These are phyloP conservation scores for Ilyonectria robusta DNA, from an alignment of 2,329 filamentous ascomycete species.

Conservation along the genomic window DNA sequence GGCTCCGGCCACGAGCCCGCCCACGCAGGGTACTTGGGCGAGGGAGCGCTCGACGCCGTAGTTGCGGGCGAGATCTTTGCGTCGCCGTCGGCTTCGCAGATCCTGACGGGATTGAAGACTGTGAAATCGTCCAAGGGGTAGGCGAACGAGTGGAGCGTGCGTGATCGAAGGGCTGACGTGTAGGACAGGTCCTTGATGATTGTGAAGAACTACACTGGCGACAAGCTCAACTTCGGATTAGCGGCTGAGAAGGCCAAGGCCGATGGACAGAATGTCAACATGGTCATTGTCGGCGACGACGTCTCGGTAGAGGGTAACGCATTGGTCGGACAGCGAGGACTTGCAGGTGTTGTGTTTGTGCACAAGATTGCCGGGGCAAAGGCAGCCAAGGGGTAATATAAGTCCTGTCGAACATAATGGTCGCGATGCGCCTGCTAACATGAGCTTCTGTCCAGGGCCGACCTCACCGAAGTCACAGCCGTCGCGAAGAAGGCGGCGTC, in stretches of 20 bases:
- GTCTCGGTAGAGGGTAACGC: slow-evolving; percentile 44
- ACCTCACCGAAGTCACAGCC: slow-evolving; percentile 37
- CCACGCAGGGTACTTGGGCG: slow-evolving; percentile 44
- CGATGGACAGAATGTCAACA: slow-evolving; percentile 40
- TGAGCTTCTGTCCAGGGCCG: slow-evolving; percentile 22
- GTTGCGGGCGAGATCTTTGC: slow-evolving; percentile 46
- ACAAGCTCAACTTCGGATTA: slow-evolving; percentile 48
- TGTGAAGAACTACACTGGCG: slow-evolving; percentile 48
- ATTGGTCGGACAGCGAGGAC: slow-evolving; percentile 43
- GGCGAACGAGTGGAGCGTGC: fast-evolving
- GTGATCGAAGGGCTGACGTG: slow-evolving; percentile 6
- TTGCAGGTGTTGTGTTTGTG: slow-evolving; percentile 43
- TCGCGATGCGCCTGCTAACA: slow-evolving; percentile 18
- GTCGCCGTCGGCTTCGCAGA: slow-evolving; percentile 44
- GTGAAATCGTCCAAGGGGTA: slow-evolving; percentile 42
- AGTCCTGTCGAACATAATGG: neutral
- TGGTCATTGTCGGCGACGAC: slow-evolving; percentile 45
- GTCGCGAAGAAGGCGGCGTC: slow-evolving; percentile 38
- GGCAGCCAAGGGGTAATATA: slow-evolving; percentile 40
- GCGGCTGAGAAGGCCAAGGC: slow-evolving; percentile 50
- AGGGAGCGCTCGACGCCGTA: slow-evolving; percentile 41
- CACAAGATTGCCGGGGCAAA: slow-evolving; percentile 45
- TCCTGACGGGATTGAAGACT: slow-evolving; percentile 39
- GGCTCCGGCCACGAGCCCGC: slow-evolving; percentile 46
- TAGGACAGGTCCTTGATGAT: slow-evolving; percentile 38